Evolutionary conservation across 768 basidiomycete species (phyloP).

Genomic region (Sistotremastrum suecicum): DNA sequence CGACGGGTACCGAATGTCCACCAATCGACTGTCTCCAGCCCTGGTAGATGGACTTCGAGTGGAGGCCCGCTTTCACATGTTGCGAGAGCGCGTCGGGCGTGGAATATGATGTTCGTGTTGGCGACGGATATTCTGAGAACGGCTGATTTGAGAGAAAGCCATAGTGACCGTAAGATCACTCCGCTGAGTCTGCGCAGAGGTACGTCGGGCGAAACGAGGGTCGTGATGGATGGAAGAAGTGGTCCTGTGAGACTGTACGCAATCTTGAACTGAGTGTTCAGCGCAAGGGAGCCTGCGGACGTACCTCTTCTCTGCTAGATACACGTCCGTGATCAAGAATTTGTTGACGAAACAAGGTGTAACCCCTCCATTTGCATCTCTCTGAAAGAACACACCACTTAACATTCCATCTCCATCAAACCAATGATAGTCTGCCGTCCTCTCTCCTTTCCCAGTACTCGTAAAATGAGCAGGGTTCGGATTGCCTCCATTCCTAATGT

Average conservation of each 20-base stretch:
- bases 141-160: slow-evolving; percentile 16
- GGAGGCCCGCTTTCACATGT: slow-evolving; percentile 24
- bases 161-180: slow-evolving; percentile 16
- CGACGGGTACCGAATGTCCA: slow-evolving; percentile 9
- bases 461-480: slow-evolving; percentile 18
- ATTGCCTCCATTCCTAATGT: slow-evolving; percentile 20
- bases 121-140: slow-evolving; percentile 12
- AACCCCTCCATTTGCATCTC: slow-evolving; percentile 2
- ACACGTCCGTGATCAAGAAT: slow-evolving; percentile 12
- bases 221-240: slow-evolving; percentile 15
- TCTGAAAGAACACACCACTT: slow-evolving; percentile 19
- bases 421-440: slow-evolving; percentile 8
- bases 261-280: slow-evolving; percentile 13
- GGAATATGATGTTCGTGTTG: slow-evolving; percentile 22
- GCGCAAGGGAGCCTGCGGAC: slow-evolving; percentile 8
- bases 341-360: slow-evolving; percentile 17
- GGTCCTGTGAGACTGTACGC: slow-evolving; percentile 9
- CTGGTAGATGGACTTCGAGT: slow-evolving; percentile 20
- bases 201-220: slow-evolving; percentile 20
- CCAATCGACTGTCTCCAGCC: slow-evolving; percentile 21
- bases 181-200: slow-evolving; percentile 17
- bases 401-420: slow-evolving; percentile 29
- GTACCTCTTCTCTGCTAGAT: slow-evolving; percentile 15
- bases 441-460: slow-evolving; percentile 1
- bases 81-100: slow-evolving; percentile 19